A percentile compares a stretch with the other conserved stretches of the same genome.
phyloP scores from a whole-genome alignment of 2,329 filamentous ascomycete species.

The Arthrobotrys musiformis region DNA sequence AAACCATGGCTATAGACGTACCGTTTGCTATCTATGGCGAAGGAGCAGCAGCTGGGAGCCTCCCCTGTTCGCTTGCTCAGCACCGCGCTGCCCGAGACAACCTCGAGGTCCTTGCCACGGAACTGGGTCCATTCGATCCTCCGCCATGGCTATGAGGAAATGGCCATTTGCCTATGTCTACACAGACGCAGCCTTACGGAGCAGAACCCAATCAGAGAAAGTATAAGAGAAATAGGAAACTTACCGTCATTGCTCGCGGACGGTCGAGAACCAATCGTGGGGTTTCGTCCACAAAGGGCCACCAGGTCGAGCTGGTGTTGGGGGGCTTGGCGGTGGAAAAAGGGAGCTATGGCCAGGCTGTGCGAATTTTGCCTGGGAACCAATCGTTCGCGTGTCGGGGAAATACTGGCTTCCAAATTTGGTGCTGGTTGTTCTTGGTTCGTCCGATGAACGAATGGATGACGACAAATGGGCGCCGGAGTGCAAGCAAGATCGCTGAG shows the following conservation, averaged over 20 bases:
- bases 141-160: background rate
- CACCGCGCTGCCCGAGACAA: conserved; percentile 33
- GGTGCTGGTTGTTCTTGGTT: background rate
- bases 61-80: background rate
- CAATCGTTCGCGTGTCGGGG: conserved; percentile 17
- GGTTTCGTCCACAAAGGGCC: background rate
- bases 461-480: conserved; percentile 26
- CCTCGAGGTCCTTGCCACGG: conserved; percentile 9
- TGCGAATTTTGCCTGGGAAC: conserved; percentile 9
- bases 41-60: background rate
- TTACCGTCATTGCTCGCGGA: conserved; percentile 18
- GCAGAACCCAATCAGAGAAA: conserved; percentile 1
- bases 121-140: conserved; percentile 5
- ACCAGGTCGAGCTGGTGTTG: conserved; percentile 9
- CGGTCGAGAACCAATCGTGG: conserved; percentile 4
- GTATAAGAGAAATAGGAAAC: conserved; percentile 44
- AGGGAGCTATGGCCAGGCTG: conserved; percentile 28
- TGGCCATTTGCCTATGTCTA: background rate
- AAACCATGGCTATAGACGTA: background rate
- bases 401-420: conserved; percentile 36
- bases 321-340: conserved; percentile 20
- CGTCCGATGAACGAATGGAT: conserved; percentile 40
- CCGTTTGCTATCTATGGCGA: no score
- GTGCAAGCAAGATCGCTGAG: conserved; percentile 8
- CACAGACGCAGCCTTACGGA: conserved; percentile 14